phyloP scores from a whole-genome alignment of 1,284 basidiomycete species.

The Austroboletus niveus region DNA sequence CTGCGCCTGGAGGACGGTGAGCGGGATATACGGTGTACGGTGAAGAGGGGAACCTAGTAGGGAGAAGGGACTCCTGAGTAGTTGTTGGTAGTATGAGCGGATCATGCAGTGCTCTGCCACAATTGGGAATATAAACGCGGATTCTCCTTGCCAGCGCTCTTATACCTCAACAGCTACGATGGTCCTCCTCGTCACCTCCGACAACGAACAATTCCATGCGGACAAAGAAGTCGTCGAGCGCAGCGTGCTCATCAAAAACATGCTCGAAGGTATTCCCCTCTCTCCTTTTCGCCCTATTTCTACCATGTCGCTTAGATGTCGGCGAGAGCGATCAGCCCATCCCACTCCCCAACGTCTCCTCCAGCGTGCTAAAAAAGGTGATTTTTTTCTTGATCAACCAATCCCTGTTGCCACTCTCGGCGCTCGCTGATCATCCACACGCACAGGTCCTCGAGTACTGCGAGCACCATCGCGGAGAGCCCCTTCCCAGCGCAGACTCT shows the following conservation, averaged over 20 bases:
- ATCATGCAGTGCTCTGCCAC: slow-evolving; percentile 12
- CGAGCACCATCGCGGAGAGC: slow-evolving; percentile 97
- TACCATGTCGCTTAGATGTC: slow-evolving; percentile 66
- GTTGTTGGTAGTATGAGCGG: slow-evolving; percentile 33
- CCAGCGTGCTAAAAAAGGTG: slow-evolving; percentile 95
- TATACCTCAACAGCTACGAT: slow-evolving; percentile 38
- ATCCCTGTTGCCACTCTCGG: slow-evolving; percentile 4
- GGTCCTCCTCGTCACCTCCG: slow-evolving; percentile 86
- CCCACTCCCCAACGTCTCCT: slow-evolving; percentile 95
- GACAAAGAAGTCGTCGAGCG: slow-evolving; percentile 95
- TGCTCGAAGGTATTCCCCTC: slow-evolving; percentile 84
- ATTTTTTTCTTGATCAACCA: slow-evolving; percentile 8
- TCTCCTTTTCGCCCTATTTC: not conserved
- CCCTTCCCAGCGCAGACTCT: slow-evolving; percentile 83
- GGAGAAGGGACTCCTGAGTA: slow-evolving; percentile 47
- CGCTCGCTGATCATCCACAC: slow-evolving; percentile 2
- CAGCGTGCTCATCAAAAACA: slow-evolving; percentile 97
- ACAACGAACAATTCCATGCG: slow-evolving; percentile 93
- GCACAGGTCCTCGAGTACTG: slow-evolving; percentile 95
- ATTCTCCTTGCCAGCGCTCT: not conserved
- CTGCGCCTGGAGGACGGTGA: slow-evolving; percentile 44
- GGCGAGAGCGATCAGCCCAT: slow-evolving; percentile 92
- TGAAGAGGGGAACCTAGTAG: slow-evolving; percentile 39
- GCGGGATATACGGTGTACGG: slow-evolving; percentile 3
- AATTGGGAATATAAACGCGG: slow-evolving; percentile 6